A percentile compares a stretch with the other conserved stretches of the same genome.
Evolutionary conservation across 2,329 filamentous ascomycete species (phyloP).

Genomic region (Paraconiothyrium sp.): DNA sequence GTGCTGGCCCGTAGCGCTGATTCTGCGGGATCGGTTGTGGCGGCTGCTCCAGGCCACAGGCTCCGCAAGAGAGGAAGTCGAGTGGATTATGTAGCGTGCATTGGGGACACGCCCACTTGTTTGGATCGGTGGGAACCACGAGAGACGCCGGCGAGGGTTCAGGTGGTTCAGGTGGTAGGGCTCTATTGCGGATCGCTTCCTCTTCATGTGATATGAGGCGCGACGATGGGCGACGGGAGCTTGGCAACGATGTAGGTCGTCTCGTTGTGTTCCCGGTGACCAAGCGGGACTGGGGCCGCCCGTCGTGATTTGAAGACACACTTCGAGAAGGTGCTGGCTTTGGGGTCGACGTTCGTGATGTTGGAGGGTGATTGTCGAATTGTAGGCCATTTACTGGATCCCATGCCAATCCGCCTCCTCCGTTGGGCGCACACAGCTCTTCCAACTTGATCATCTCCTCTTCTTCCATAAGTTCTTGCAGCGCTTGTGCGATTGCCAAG

Average conservation of each 20-base stretch:
- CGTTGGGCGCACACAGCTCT: slow-evolving; percentile 59
- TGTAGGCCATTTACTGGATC: slow-evolving; percentile 47
- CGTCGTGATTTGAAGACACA: slow-evolving; percentile 29
- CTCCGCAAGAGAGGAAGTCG: slow-evolving; percentile 69
- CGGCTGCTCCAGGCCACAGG: slow-evolving; percentile 66
- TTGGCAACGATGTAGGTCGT: slow-evolving; percentile 16
- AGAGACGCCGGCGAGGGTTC: slow-evolving; percentile 33
- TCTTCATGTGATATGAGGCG: slow-evolving; percentile 42
- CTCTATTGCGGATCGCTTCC: slow-evolving; percentile 34
- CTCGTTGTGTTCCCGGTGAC: slow-evolving; percentile 22
- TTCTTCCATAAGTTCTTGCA: slow-evolving; percentile 87
- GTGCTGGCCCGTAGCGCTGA: slow-evolving; percentile 38
- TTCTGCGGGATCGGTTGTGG: slow-evolving; percentile 49
- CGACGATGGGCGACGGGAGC: slow-evolving; percentile 27
- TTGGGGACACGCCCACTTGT: slow-evolving; percentile 67
- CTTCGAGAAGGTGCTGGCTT: slow-evolving; percentile 20
- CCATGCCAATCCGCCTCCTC: slow-evolving; percentile 48
- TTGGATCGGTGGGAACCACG: slow-evolving; percentile 38
- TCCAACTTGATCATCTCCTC: slow-evolving; percentile 65
- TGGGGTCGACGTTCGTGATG: slow-evolving; percentile 27
- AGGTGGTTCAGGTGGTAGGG: slow-evolving; percentile 43
- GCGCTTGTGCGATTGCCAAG: slow-evolving; percentile 81
- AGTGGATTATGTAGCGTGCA: slow-evolving; percentile 71
- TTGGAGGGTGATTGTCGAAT: slow-evolving; percentile 56
- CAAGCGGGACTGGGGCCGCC: slow-evolving; percentile 47